These are phyloP conservation scores for Phytophthora parvispora DNA, from an alignment of 352 stramenopile species.

Conservation along the genomic window DNA sequence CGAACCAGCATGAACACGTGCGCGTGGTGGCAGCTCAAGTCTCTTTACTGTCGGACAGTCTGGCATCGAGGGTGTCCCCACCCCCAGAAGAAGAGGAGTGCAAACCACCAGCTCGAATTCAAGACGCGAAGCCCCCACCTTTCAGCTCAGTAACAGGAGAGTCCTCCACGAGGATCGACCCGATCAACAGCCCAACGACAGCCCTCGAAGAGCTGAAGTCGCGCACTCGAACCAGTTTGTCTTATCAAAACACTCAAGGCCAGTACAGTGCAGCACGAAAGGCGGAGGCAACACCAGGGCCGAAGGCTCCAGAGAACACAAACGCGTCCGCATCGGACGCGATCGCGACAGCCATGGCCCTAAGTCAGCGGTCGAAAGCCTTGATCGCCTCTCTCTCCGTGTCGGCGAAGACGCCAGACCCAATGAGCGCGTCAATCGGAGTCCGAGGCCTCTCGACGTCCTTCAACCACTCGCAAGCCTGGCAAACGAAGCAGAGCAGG, in stretches of 20 bases:
- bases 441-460: not conserved
- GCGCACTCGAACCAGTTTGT: constrained; percentile 28
- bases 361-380: constrained; percentile 49
- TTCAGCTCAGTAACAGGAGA: not conserved
- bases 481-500: constrained; percentile 9
- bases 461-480: constrained; percentile 23
- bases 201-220: not conserved
- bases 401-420: constrained; percentile 6
- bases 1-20: constrained; percentile 40
- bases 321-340: constrained; percentile 17
- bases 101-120: not conserved
- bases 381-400: constrained; percentile 46
- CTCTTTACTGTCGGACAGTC: constrained; percentile 26
- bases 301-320: not conserved
- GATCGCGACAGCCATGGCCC: constrained; percentile 45
- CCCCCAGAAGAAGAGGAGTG: constrained; percentile 12
- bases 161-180: not conserved
- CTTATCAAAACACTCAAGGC: not conserved
- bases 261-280: not conserved
- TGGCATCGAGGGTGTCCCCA: constrained; percentile 19
- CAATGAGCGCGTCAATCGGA: not conserved
- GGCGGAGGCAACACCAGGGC: not conserved
- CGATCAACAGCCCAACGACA: not conserved
- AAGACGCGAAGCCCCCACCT: not conserved
- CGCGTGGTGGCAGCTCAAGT: constrained; percentile 33